Base-by-base conservation (phyloP, 139 green algal genomes). In the Raphidocelis subcapitata region DNA sequence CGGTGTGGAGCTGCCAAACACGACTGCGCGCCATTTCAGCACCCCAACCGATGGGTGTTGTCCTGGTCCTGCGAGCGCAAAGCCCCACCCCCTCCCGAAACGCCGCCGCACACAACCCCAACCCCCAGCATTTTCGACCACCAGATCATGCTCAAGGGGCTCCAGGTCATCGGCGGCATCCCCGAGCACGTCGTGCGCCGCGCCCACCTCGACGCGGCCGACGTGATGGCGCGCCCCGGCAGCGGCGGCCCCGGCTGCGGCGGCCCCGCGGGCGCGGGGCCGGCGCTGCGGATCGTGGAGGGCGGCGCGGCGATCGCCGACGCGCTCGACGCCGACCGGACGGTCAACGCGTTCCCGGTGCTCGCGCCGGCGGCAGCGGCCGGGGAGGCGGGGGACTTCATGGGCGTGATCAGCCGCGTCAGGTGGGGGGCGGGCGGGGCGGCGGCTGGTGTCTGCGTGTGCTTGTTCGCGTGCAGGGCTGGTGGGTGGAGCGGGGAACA, bases 121-220 rank as follows among this genome's bases (percentile, higher is more conserved):
- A n/a, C n/a, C n/a, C 54, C 24, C n/a, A n/a, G n/a, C n/a, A 76
- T 88, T 3, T 88, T 88, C 72, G 79, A 88, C 66, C 79, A 85
- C 70, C 83, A 88, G 71, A 85, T 85, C 69, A 85, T 85, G 79
- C 73, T 88, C 36, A 88, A 88, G 66, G 76, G 65, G 31, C 37
- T 79, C 44, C 31, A 41, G n/a, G 67, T 79, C n/a, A 54, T 79
- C 33, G 72, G 71, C 20, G 61, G 72, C 52, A 59, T 73, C 20
- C 54, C 72, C 46, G 71, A 77, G 33, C 71, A 71, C 33, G 44
- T 77, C 5, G 62, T 77, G 24, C 55, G 64, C 3, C 44, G 62
- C 16, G 71, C 71, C 12, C 71, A 79, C 31, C 33, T 83, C 5
- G 62, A 65, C 29, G 77, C 67, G 20, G 33, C 51, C 26, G 49